phyloP scores from a whole-genome alignment of 176 grass and related monocot genomes.

The Carex littledalei region DNA sequence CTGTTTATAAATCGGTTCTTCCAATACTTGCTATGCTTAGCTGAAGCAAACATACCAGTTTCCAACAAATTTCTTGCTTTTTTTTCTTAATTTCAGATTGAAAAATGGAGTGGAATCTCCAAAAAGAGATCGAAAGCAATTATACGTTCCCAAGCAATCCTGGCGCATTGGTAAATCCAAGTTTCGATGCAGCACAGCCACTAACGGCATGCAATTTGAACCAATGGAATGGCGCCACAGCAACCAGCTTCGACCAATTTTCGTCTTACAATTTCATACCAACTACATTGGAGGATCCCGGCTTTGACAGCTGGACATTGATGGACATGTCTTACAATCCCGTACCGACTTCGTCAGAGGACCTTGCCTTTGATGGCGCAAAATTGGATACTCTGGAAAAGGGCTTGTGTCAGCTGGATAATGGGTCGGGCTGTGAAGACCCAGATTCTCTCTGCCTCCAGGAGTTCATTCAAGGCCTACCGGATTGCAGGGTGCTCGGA shows the following conservation, averaged over 20 bases:
- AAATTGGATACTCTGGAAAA: neutral
- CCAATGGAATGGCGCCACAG: neutral
- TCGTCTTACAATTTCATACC: neutral
- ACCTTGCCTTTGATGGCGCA: neutral
- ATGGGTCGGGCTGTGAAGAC: neutral
- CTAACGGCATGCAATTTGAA: neutral
- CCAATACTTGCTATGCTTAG: neutral
- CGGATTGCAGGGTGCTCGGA: neutral
- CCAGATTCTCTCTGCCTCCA: neutral
- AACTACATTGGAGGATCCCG: neutral
- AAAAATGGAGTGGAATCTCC: constrained; percentile 10
- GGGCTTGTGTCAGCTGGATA: constrained; percentile 1
- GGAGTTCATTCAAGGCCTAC: neutral
- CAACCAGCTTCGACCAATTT: constrained; percentile 4
- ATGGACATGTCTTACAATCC: neutral
- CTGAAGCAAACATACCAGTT: neutral
- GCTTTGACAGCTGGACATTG: neutral
- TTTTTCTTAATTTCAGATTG: constrained; percentile 11
- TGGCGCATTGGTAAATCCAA: neutral
- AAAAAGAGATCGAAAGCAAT: neutral
- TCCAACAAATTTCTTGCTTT: neutral
- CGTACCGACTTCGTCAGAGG: neutral
- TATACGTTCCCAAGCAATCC: neutral
- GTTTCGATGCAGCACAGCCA: neutral
- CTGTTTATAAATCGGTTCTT: neutral